Conservation (phyloP, 129 eudicot genomes). For the Artemisia annua region DNA sequence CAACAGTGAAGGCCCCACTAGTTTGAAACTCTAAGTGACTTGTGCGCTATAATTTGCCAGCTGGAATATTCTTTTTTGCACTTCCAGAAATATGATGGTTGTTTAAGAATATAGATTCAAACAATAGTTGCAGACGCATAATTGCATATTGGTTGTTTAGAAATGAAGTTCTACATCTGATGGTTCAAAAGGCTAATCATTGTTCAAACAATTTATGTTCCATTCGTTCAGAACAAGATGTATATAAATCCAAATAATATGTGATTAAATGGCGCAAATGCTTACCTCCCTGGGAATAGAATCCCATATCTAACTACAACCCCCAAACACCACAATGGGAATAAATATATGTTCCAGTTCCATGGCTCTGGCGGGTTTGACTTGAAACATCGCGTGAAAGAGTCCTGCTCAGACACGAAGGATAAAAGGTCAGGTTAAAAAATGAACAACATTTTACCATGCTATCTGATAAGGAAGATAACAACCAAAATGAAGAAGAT, state of each 20-base stretch:
- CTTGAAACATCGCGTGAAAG: constrained; percentile 98
- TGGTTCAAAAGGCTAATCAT: constrained; percentile 7
- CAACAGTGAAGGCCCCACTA: too few species aligned
- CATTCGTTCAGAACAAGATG: background rate
- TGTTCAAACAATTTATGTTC: constrained; percentile 3
- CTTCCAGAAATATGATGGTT: too few species aligned
- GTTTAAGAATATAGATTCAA: background rate
- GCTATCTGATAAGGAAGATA: background rate
- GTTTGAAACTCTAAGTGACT: too few species aligned
- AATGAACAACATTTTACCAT: background rate
- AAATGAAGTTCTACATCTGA: background rate
- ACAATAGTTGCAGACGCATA: background rate
- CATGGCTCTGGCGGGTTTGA: constrained; percentile 98
- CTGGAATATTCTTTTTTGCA: too few species aligned
- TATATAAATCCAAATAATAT: background rate
- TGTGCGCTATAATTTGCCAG: too few species aligned
- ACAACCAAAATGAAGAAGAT: constrained; percentile 1
- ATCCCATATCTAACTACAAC: constrained; percentile 83
- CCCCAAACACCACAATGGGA: constrained; percentile 99
- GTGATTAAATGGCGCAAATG: constrained; percentile 4
- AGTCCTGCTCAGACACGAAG: constrained; percentile 63
- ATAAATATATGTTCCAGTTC: constrained; percentile 95
- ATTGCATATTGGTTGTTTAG: background rate
- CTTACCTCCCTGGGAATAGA: constrained; percentile 87
- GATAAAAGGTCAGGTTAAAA: constrained; percentile 3